Evolutionary conservation across 2,329 filamentous ascomycete species (phyloP).

Genomic region (Tolypocladium endophyticum): DNA sequence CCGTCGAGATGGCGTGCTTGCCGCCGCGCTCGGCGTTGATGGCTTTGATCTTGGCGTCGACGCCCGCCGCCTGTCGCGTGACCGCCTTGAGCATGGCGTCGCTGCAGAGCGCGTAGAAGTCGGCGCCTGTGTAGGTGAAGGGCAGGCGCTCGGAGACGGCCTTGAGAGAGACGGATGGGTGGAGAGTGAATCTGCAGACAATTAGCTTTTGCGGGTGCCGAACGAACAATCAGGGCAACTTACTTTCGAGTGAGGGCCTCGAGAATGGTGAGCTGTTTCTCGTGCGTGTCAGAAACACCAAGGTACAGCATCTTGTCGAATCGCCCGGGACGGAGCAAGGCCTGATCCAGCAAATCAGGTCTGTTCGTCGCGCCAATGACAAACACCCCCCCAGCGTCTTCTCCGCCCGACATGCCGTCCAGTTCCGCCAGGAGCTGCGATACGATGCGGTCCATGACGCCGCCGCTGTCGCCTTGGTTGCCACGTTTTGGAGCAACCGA

Average conservation of each 20-base stretch:
- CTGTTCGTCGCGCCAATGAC: slow-evolving; percentile 95
- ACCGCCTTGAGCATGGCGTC: slow-evolving; percentile 99
- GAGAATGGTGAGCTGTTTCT: slow-evolving; percentile 89
- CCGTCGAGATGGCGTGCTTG: slow-evolving; percentile 56
- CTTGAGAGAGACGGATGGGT: slow-evolving; percentile 65
- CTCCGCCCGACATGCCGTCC: slow-evolving; percentile 93
- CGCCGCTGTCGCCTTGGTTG: slow-evolving; percentile 93
- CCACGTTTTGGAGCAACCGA: slow-evolving; percentile 92
- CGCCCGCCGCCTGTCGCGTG: slow-evolving; percentile 72
- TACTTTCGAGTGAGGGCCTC: slow-evolving; percentile 92
- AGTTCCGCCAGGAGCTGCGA: slow-evolving; percentile 89
- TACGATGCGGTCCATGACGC: slow-evolving; percentile 97
- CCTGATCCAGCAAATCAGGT: slow-evolving; percentile 85
- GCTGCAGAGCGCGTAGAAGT: slow-evolving; percentile 93
- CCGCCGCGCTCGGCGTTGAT: slow-evolving; percentile 43
- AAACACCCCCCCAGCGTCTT: slow-evolving; percentile 80
- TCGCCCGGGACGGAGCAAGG: slow-evolving; percentile 75
- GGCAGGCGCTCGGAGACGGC: slow-evolving; percentile 68
- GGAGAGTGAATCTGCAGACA: slow-evolving; percentile 62
- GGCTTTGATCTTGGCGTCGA: slow-evolving; percentile 71
- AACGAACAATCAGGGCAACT: slow-evolving; percentile 21
- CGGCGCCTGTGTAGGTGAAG: slow-evolving; percentile 94
- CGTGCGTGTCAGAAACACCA: slow-evolving; percentile 90
- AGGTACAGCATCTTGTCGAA: slow-evolving; percentile 99
- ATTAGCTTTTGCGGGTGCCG: not conserved